A percentile compares a stretch with the other conserved stretches of the same genome.
These are phyloP conservation scores for Abrus pulchellus DNA, from an alignment of 306 rosid species.

Conservation along the genomic window DNA sequence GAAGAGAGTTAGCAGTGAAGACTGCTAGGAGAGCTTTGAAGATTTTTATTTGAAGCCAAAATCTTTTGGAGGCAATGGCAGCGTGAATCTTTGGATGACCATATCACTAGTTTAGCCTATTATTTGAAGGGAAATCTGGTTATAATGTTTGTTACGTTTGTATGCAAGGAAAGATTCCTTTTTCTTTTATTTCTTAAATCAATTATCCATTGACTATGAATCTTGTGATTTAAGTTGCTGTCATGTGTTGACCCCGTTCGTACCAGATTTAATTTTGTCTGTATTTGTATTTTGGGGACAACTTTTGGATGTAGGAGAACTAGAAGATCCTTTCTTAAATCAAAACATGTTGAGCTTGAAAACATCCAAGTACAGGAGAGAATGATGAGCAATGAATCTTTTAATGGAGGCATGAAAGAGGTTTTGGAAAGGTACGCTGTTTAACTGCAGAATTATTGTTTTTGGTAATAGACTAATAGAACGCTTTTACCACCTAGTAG, in stretches of 20 bases:
- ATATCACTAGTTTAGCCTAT: neutral
- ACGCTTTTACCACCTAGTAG: neutral
- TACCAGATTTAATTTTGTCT: neutral
- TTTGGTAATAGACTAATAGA: neutral
- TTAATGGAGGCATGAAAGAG: constrained; percentile 42
- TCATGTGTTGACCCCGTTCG: neutral
- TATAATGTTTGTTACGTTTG: neutral
- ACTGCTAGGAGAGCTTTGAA: no score
- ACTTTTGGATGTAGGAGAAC: constrained; percentile 58
- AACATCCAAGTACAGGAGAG: constrained; percentile 49
- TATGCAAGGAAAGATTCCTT: constrained; percentile 8
- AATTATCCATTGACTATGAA: neutral
- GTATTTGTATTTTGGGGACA: neutral
- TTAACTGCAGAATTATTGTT: neutral
- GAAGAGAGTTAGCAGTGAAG: no score
- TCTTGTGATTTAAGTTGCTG: constrained; percentile 3
- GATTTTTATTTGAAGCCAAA: neutral
- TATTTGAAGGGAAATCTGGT: neutral
- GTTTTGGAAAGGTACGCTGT: constrained; percentile 47
- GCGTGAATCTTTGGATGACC: no score
- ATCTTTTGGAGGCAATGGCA: neutral
- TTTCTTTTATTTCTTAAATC: neutral
- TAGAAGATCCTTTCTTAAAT: constrained; percentile 50
- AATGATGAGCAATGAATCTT: constrained; percentile 40
- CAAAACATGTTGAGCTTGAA: constrained; percentile 49